Conservation (phyloP, 176 grass and related monocot species). For the Elymus sibiricus region DNA sequence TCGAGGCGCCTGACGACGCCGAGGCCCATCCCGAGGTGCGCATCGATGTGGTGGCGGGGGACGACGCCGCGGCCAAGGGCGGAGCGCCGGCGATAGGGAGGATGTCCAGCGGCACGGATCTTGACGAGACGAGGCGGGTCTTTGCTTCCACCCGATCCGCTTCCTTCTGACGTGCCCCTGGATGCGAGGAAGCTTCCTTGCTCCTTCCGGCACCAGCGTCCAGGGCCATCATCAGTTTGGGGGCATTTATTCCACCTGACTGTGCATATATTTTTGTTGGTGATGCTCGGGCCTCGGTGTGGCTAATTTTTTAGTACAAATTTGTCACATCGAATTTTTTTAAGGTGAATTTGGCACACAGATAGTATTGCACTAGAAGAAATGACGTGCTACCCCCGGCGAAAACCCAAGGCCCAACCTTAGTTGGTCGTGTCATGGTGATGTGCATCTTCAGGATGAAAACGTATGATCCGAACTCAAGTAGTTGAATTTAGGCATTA, state of each 20-base stretch:
- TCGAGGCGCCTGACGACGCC: not conserved
- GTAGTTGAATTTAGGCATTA: too few species aligned
- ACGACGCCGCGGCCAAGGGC: not conserved
- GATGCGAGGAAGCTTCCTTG: not conserved
- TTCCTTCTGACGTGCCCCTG: not conserved
- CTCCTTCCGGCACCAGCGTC: not conserved
- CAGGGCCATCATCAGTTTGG: not conserved
- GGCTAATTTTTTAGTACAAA: not conserved
- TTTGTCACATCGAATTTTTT: not conserved
- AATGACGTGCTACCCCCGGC: too few species aligned
- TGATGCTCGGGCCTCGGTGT: not conserved
- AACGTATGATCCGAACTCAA: too few species aligned
- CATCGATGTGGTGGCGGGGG: not conserved
- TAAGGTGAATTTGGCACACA: not conserved
- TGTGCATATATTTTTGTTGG: constrained; percentile 9
- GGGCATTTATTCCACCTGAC: not conserved
- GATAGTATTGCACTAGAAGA: not conserved
- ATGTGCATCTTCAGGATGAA: too few species aligned
- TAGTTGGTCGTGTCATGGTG: too few species aligned
- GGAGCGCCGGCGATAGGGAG: constrained; percentile 27
- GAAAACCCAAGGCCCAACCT: too few species aligned
- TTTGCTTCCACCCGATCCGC: constrained; percentile 9
- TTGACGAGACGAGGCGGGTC: constrained; percentile 27
- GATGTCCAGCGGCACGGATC: constrained; percentile 32
- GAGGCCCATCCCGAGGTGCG: not conserved